Conservation (phyloP, 345 rosid genomes). For the Corchorus capsularis region DNA sequence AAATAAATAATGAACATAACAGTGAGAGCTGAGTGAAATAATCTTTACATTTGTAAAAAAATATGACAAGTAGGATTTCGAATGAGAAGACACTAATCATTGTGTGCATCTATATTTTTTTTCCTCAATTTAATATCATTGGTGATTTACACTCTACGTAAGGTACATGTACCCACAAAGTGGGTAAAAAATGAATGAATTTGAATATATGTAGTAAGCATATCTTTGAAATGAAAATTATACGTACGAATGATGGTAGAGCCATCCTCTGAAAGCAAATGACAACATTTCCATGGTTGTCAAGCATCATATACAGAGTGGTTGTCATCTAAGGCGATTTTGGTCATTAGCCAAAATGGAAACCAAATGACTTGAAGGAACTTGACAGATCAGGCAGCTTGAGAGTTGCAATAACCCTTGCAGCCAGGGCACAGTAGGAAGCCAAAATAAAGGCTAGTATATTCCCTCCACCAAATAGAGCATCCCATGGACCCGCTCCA, state of each 20-base stretch:
- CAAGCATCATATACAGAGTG: conserved; percentile 14
- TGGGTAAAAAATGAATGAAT: conserved; percentile 47
- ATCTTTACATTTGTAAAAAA: neutral
- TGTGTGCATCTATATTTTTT: conserved; percentile 1
- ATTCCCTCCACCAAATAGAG: conserved; percentile 94
- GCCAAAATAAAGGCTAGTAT: conserved; percentile 89
- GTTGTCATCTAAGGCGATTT: conserved; percentile 1
- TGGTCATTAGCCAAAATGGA: conserved; percentile 71
- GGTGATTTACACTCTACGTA: conserved; percentile 35
- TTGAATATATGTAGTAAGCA: conserved; percentile 24
- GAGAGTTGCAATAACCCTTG: conserved; percentile 60
- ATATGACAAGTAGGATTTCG: neutral
- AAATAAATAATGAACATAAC: neutral
- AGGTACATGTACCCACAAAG: conserved; percentile 30
- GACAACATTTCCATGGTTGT: conserved; percentile 4
- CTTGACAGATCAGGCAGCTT: conserved; percentile 71
- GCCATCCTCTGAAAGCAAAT: conserved; percentile 18
- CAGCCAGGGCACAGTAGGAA: conserved; percentile 68
- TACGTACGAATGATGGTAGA: conserved; percentile 17
- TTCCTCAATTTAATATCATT: conserved; percentile 1
- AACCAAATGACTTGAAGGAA: conserved; percentile 68
- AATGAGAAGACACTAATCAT: neutral
- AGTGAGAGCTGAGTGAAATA: neutral
- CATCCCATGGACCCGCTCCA: conserved; percentile 99
- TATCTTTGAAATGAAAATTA: conserved; percentile 23